Conservation (phyloP, 352 stramenopile species). For the Pythium rishiriense region DNA sequence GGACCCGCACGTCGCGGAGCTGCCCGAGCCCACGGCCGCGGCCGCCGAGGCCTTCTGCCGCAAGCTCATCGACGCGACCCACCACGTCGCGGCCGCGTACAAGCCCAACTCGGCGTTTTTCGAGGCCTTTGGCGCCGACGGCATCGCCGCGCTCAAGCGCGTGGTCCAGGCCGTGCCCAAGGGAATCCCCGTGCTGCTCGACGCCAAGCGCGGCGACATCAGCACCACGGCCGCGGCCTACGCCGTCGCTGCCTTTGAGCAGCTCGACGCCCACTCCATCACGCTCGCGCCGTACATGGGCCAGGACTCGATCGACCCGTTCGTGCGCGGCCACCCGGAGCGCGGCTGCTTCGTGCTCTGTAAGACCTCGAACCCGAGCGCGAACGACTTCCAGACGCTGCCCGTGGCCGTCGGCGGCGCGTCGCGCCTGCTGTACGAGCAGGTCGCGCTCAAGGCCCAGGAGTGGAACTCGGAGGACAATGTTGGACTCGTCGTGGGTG, state of each 20-base stretch:
- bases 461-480: conserved; percentile 91
- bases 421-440: conserved; percentile 75
- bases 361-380: conserved; percentile 99
- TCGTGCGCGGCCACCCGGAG: conserved; percentile 87
- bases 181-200: conserved; percentile 96
- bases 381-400: conserved; percentile 95
- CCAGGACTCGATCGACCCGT: conserved; percentile 96
- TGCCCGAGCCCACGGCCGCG: conserved; percentile 79
- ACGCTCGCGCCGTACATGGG: conserved; percentile 99
- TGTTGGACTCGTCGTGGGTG: conserved; percentile 97
- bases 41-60: conserved; percentile 95
- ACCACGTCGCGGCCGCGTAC: conserved; percentile 93
- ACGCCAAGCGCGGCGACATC: conserved; percentile 99
- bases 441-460: conserved; percentile 90
- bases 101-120: conserved; percentile 99
- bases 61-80: conserved; percentile 94
- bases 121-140: conserved; percentile 89
- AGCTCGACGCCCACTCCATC: conserved; percentile 93
- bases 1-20: conserved; percentile 92
- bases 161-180: conserved; percentile 89
- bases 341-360: conserved; percentile 97
- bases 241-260: conserved; percentile 92
- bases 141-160: conserved; percentile 87
- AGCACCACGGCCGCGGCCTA: conserved; percentile 97
- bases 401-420: conserved; percentile 30